Base-by-base conservation (phyloP, 768 basidiomycete genomes). In the Boletus tylopilopsis region DNA sequence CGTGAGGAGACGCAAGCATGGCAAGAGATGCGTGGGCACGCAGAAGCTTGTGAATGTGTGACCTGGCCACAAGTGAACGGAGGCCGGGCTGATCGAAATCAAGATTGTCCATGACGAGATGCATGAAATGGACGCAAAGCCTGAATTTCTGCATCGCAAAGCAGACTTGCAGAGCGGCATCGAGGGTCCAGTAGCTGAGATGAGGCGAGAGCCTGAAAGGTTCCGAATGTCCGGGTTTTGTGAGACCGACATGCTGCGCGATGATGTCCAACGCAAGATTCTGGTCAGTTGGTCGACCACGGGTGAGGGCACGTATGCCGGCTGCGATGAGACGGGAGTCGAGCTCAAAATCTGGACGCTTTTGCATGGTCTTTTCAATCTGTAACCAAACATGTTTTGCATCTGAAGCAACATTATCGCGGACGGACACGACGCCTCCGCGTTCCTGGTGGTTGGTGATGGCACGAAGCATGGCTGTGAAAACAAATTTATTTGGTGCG, bases 311-410 rank as follows among this genome's bases (percentile, higher is more conserved):
- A 3, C 72, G 70, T 19, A 90, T 69, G 18, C 80, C 73, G 18
- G 79, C 63, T 9, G 76, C 65, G 30, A 84, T 73, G 40, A 81
- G 63, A 49, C 75, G 71, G 4, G 76, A 70, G 59, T 89, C 86
- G 22, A 85, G 64, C 36, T 64, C 51, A 39, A 86, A 73, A 9
- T 72, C 67, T 2, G 73, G 66, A 25, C 61, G 67, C 51, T 72
- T 76, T 48, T 76, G 73, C 15, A 75, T 64, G 16, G 74, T 69
- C 54, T 81, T 84, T 50, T 77, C 58, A 68, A 85, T 74, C 60
- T 84, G 80, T 11, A 67, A 72, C 90, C 90, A 91, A 13, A 92
- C 66, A 15, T 86, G 71, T 59, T 77, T 84, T 13, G 84, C 86
- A 53, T 90, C 84, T 16, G 80, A 76, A 9, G 84, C 80, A 48